These are phyloP conservation scores for Kwoniella bestiolae DNA, from an alignment of 768 basidiomycete species.

Conservation along the genomic window DNA sequence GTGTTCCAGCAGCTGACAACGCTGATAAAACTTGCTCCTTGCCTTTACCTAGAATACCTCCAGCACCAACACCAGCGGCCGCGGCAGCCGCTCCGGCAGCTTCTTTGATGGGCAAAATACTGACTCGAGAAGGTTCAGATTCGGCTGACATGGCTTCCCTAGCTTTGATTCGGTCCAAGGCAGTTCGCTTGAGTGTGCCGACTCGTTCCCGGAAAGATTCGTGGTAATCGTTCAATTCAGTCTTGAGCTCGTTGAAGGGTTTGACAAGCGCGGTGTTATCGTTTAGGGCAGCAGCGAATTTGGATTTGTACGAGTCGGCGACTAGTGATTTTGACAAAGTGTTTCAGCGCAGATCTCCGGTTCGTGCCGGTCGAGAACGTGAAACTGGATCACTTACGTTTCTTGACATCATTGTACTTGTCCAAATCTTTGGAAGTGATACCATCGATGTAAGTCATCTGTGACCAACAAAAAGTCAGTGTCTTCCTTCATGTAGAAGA, in stretches of 20 bases:
- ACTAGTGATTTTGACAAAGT: slow-evolving; percentile 2
- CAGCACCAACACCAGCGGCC: slow-evolving; percentile 27
- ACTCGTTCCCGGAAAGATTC: slow-evolving; percentile 46
- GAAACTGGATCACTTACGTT: slow-evolving; percentile 9
- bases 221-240: slow-evolving; percentile 45
- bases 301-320: slow-evolving; percentile 26
- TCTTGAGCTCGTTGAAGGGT: slow-evolving; percentile 34
- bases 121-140: slow-evolving; percentile 27
- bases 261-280: slow-evolving; percentile 17
- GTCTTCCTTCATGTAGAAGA: neutral
- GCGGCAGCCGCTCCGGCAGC: slow-evolving; percentile 31
- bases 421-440: slow-evolving; percentile 42
- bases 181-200: slow-evolving; percentile 39
- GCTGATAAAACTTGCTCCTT: slow-evolving; percentile 53
- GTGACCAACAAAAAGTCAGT: slow-evolving; percentile 1
- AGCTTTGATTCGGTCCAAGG: slow-evolving; percentile 43
- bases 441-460: slow-evolving; percentile 46
- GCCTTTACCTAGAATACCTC: slow-evolving; percentile 49
- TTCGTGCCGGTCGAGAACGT: neutral
- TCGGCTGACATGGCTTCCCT: slow-evolving; percentile 31
- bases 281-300: slow-evolving; percentile 10
- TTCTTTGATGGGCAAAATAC: slow-evolving; percentile 46
- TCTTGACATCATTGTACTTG: slow-evolving; percentile 22
- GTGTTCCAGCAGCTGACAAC: slow-evolving; percentile 25
- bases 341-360: no score